Evolutionary conservation across 2,329 filamentous ascomycete species (phyloP), one percentile per base, ranked within the genome.

Genomic region (Akanthomyces uredinophilus): DNA sequence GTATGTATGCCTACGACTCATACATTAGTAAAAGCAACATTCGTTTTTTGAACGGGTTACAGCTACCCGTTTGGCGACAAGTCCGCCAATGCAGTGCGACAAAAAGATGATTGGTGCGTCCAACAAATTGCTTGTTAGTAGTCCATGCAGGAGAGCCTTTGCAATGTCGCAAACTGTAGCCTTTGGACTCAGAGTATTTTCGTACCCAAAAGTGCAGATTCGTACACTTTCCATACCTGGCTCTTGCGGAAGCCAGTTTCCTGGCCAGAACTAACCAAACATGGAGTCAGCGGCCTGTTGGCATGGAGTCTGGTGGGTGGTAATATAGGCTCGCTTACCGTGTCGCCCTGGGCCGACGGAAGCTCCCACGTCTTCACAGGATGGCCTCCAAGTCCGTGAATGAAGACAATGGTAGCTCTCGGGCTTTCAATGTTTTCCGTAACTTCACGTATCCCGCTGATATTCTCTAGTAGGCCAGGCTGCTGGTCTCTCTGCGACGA

Each of bases 381-480:
- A 41, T 57, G 54, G 24, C 54, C 54, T 5, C 54, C 54, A 4
- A 57, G 41, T 20, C 54, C 54, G n/a, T 57, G 54, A 11, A 57
- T 11, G 16, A 57, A 57, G 13, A 57, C 37, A n/a, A 57, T 47
- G 27, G 54, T 57, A 16, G 43, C 43, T 7, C 4, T 39, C 6
- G 54, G 54, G 13, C 18, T 2, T 22, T 27, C 10, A 16, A 57
- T 24, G 16, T 57, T 35, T 3, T 35, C n/a, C 1, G 54, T 46
- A 3, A 57, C 27, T 22, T 57, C 41, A 16, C 46, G 8, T 20
- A 57, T 46, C 2, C 54, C 54, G 5, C 47, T 27, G 27, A 27
- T 27, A 27, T 6, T 27, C 27, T 27, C 27, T 27, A 6, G 27
- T 27, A 27, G 3, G 6, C 6, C 27, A 4, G 3, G 27, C 27